These are phyloP conservation scores for Infundibulicybe gibba DNA, from an alignment of 768 basidiomycete genomes.

Conservation along the genomic window DNA sequence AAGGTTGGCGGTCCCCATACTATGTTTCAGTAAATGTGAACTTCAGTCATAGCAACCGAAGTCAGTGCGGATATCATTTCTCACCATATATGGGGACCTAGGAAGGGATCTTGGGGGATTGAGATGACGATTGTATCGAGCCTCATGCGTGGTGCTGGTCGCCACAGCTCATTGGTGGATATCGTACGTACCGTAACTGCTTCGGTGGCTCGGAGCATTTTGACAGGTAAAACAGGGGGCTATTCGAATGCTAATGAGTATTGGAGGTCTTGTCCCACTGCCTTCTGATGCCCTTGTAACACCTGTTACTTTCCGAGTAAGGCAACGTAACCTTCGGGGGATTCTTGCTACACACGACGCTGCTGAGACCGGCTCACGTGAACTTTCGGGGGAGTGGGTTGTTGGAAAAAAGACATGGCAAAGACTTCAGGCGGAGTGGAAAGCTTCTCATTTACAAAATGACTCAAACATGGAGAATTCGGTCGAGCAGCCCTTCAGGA, in stretches of 20 bases:
- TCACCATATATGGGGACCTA: constrained; percentile 84
- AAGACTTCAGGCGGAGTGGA: constrained; percentile 80
- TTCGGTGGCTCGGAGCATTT: not conserved
- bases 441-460: constrained; percentile 31
- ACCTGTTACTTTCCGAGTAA: constrained; percentile 88
- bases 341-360: constrained; percentile 75
- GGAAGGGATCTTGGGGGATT: constrained; percentile 88
- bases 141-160: constrained; percentile 80
- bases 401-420: constrained; percentile 93
- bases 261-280: constrained; percentile 79
- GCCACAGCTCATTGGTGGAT: constrained; percentile 80
- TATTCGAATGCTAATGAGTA: constrained; percentile 64
- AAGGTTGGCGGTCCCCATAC: constrained; percentile 39
- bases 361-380: constrained; percentile 70
- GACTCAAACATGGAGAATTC: constrained; percentile 7
- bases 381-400: constrained; percentile 94
- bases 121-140: constrained; percentile 89
- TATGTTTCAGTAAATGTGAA: constrained; percentile 1
- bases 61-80: constrained; percentile 66
- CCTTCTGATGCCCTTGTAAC: constrained; percentile 93
- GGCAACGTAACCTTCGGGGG: constrained; percentile 67
- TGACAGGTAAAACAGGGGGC: constrained; percentile 30
- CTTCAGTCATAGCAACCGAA: constrained; percentile 30
- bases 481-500: constrained; percentile 12
- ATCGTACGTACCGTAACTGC: constrained; percentile 49